Evolutionary conservation across 2,329 filamentous ascomycete species (phyloP).

Genomic region (Microsporum audouinii): DNA sequence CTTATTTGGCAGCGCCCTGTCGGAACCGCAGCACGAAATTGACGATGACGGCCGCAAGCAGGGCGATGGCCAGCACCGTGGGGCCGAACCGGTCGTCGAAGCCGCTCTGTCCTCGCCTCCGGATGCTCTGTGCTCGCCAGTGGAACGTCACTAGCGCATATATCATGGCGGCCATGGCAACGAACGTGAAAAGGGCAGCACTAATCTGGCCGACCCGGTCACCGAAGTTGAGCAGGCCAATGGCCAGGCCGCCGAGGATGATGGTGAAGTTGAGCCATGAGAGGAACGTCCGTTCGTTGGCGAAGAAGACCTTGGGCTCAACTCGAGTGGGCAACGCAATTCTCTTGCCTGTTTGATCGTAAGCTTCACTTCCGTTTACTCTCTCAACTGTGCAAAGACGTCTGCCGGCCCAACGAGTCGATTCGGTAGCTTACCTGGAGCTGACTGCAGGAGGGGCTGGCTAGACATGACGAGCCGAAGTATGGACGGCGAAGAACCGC

Average conservation of each 20-base stretch:
- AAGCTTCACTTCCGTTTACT: not conserved
- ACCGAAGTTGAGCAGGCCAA: conserved; percentile 96
- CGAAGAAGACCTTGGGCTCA: conserved; percentile 99
- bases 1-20: not conserved
- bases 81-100: conserved; percentile 96
- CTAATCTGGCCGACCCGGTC: conserved; percentile 89
- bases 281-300: conserved; percentile 97
- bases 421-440: conserved; percentile 55
- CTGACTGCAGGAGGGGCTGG: conserved; percentile 89
- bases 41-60: conserved; percentile 81
- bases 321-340: conserved; percentile 96
- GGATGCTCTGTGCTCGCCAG: conserved; percentile 89
- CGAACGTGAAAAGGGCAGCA: conserved; percentile 83
- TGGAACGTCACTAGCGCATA: conserved; percentile 94
- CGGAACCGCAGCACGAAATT: conserved; percentile 72
- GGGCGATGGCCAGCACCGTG: conserved; percentile 73
- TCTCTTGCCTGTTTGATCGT: conserved; percentile 62
- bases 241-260: conserved; percentile 88
- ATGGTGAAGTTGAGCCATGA: conserved; percentile 99
- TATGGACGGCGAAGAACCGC: not conserved
- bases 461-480: conserved; percentile 60
- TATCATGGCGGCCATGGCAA: conserved; percentile 89
- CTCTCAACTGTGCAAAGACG: not conserved
- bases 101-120: conserved; percentile 80
- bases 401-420: not conserved